Conservation (phyloP, 2,329 filamentous ascomycete genomes). For the Sclerotiophoma versabilis region DNA sequence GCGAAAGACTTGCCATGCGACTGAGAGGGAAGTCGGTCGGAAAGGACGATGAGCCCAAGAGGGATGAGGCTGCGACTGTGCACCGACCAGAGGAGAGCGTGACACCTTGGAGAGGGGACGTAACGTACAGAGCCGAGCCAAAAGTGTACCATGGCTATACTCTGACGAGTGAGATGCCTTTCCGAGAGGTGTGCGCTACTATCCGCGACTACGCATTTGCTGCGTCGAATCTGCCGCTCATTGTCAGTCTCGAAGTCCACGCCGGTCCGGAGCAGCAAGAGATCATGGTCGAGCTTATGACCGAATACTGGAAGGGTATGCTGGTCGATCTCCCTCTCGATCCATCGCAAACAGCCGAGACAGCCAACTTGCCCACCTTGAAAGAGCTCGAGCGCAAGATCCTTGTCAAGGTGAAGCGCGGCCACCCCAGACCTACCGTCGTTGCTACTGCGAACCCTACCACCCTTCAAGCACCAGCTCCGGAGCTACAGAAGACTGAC, state of each 20-base stretch:
- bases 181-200: conserved; percentile 83
- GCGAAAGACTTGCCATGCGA: conserved; percentile 45
- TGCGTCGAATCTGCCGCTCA: conserved; percentile 77
- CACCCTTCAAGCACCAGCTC: conserved; percentile 36
- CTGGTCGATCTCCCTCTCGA: conserved; percentile 68
- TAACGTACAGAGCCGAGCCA: conserved; percentile 64
- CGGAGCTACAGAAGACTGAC: conserved; percentile 30
- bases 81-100: conserved; percentile 25
- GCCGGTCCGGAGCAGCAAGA: conserved; percentile 82
- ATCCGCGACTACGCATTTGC: conserved; percentile 82
- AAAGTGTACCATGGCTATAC: conserved; percentile 86
- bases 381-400: conserved; percentile 80
- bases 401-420: conserved; percentile 60
- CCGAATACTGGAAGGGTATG: conserved; percentile 79
- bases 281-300: conserved; percentile 93
- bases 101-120: conserved; percentile 42
- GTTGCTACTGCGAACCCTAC: conserved; percentile 34
- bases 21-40: conserved; percentile 40
- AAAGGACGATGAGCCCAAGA: conserved; percentile 28
- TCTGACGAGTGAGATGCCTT: conserved; percentile 82
- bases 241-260: conserved; percentile 93
- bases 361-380: conserved; percentile 69
- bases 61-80: conserved; percentile 9
- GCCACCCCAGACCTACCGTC: conserved; percentile 41
- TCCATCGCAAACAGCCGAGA: conserved; percentile 48